These are phyloP conservation scores for Thermochaetoides thermophila DNA, from an alignment of 495 filamentous ascomycete species.

Conservation along the genomic window DNA sequence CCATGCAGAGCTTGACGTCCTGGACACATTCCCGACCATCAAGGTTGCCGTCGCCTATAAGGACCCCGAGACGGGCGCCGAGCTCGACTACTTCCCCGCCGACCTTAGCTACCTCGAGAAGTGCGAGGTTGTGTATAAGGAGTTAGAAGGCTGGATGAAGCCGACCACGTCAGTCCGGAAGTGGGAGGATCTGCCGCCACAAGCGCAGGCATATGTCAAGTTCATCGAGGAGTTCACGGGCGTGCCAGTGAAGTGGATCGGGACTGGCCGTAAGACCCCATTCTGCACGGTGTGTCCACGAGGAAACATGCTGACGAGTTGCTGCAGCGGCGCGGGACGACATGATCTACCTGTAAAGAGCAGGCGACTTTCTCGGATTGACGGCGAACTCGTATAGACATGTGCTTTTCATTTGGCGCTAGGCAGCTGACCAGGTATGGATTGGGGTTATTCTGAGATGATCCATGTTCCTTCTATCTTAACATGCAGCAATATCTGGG, in stretches of 20 bases:
- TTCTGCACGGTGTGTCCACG: not conserved
- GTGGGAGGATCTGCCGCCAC: conserved; percentile 52
- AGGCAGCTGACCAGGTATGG: too few species aligned
- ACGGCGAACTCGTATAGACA: too few species aligned
- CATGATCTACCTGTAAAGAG: conserved; percentile 11
- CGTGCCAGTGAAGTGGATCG: conserved; percentile 61
- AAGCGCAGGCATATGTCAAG: conserved; percentile 60
- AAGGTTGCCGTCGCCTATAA: conserved; percentile 64
- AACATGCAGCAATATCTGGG: too few species aligned
- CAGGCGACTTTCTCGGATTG: not conserved
- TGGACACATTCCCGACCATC: conserved; percentile 71
- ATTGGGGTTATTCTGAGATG: too few species aligned
- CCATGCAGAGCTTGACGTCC: conserved; percentile 52
- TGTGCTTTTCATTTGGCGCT: not conserved
- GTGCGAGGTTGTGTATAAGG: conserved; percentile 52
- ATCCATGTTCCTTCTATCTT: too few species aligned
- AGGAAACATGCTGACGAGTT: not conserved
- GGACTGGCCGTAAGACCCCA: conserved; percentile 44
- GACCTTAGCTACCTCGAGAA: conserved; percentile 19
- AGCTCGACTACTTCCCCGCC: conserved; percentile 25
- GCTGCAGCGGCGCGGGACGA: conserved; percentile 8
- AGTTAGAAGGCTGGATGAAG: conserved; percentile 63
- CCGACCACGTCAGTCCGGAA: conserved; percentile 37
- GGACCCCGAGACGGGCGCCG: conserved; percentile 27
- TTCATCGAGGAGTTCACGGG: conserved; percentile 58